Evolutionary conservation across 1,139 yeast species (phyloP).

Genomic region (Kodamaea suecica): DNA sequence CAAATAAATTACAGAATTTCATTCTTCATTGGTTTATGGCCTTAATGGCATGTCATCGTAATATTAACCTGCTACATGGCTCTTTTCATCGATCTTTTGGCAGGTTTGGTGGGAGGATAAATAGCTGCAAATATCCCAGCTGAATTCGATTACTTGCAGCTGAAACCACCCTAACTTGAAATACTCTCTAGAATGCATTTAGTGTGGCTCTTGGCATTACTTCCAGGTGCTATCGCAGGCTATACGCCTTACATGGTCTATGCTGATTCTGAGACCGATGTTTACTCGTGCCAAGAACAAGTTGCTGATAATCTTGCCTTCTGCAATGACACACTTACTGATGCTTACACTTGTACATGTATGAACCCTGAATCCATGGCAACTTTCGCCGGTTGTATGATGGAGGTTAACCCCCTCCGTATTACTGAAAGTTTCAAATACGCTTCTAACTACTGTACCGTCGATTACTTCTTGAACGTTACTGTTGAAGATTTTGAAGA

Average conservation of each 20-base stretch:
- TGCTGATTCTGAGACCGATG: background rate
- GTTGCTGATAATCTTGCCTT: background rate
- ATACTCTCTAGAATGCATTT: background rate
- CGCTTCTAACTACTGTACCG: background rate
- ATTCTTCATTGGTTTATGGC: too few species aligned
- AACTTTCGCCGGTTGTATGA: constrained; percentile 7
- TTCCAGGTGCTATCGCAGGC: background rate
- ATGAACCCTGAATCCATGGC: constrained; percentile 1
- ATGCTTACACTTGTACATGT: background rate
- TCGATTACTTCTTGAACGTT: background rate
- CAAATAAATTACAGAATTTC: too few species aligned
- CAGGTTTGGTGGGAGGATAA: too few species aligned
- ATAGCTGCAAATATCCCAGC: background rate
- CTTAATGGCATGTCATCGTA: too few species aligned
- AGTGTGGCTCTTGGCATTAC: background rate
- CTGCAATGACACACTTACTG: background rate
- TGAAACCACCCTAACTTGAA: background rate
- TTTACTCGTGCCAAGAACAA: background rate
- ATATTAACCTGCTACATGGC: too few species aligned
- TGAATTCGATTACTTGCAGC: background rate
- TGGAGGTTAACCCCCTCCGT: background rate
- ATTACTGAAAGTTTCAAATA: background rate
- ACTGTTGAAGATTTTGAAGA: constrained; percentile 15
- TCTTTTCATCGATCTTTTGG: too few species aligned
- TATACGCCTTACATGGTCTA: background rate